Base-by-base conservation (phyloP, 345 rosid species). In the Nasturtium officinale region DNA sequence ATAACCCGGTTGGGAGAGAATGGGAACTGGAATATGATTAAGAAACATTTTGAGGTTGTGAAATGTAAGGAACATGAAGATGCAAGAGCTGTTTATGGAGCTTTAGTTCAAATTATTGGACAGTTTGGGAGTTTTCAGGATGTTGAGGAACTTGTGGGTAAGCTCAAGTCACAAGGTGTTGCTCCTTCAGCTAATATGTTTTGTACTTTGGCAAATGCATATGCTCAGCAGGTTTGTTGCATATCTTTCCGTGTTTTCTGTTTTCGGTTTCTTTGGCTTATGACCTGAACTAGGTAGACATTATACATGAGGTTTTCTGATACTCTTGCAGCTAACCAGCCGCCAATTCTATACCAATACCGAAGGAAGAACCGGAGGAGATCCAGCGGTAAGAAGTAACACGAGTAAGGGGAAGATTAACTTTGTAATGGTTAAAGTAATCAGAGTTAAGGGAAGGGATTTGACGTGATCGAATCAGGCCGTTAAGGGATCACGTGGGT, bases 141-240 rank as follows among this genome's bases (percentile, higher is more conserved):
- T 73, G 84, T 82, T 1, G 82, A 82, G 66, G 85, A 78, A 54
- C 87, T 85, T 79, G 73, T 86, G 53, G 73, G 82, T 74, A 81
- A 88, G 77, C 79, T 88, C 23, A 83, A 81, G 72, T 78, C 82
- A 9, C 82, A 85, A 77, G 89, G 87, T 52, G 66, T 83, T 3
- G 79, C 23, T 54, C 84, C 77, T 77, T 82, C 94, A 0, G 75
- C 82, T 30, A 81, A 77, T 73, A 42, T 80, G 80, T 83, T 81
- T 77, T 86, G 86, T 61, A 85, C 82, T 48, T 71, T 88, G 69
- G 94, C 94, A 33, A 85, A 88, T 83, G 89, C 94, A 52, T 88
- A 86, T 82, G 94, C 94, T 73, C 87, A 86, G 72, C 90, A 85
- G 94, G 87, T 88, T 62, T 18, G 21, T 62, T 62, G 29, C 47